Conservation (phyloP, 257 asterid species). For the Fraxinus cuspidata region DNA sequence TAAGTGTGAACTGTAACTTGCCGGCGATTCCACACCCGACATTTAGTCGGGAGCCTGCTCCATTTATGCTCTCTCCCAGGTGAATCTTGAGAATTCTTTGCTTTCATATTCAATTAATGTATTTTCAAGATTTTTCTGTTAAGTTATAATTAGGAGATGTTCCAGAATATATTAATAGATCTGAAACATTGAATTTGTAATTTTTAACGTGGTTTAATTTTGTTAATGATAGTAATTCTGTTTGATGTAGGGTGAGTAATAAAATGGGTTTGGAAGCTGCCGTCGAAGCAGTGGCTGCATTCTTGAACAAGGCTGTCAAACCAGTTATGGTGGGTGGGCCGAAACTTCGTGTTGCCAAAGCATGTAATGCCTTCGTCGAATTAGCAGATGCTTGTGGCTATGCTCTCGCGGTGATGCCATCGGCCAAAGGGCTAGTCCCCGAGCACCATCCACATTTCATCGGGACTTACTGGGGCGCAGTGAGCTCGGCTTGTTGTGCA, state of each 20-base stretch:
- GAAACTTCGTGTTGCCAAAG: constrained; percentile 71
- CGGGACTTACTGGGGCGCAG: constrained; percentile 89
- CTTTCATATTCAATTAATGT: neutral
- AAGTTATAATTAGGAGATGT: neutral
- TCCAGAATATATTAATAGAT: neutral
- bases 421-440: constrained; percentile 80
- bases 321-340: constrained; percentile 93
- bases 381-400: constrained; percentile 64
- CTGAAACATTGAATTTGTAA: neutral
- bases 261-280: constrained; percentile 72
- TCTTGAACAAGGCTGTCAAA: constrained; percentile 77
- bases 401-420: constrained; percentile 71
- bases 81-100: neutral
- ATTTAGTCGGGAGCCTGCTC: constrained; percentile 74
- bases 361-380: constrained; percentile 58
- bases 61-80: constrained; percentile 60
- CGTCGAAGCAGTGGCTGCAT: constrained; percentile 68
- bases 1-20: constrained; percentile 73
- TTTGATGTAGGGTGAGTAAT: constrained; percentile 55
- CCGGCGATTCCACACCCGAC: constrained; percentile 75
- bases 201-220: constrained; percentile 2
- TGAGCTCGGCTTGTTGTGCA: constrained; percentile 78
- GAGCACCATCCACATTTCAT: constrained; percentile 78
- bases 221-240: neutral
- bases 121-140: neutral